phyloP scores from a whole-genome alignment of 306 rosid species.

The Vigna unguiculata region DNA sequence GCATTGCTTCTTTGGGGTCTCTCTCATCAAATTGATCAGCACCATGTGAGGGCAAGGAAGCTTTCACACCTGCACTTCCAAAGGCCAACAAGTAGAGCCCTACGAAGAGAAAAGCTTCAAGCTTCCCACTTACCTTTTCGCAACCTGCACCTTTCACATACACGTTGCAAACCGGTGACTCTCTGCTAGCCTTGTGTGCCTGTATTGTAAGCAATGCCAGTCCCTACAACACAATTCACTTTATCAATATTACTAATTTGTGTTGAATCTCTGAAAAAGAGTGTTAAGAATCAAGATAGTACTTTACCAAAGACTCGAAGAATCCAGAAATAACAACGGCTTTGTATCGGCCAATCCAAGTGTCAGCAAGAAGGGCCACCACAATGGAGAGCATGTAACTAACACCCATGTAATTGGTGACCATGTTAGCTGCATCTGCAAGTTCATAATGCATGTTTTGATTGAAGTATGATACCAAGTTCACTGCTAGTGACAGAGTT shows the following conservation, averaged over 20 bases:
- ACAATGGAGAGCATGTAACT: conserved; percentile 69
- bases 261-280: too few relatives aligned
- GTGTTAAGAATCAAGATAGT: too few relatives aligned
- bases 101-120: conserved; percentile 61
- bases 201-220: conserved; percentile 67
- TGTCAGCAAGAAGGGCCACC: conserved; percentile 75
- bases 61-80: conserved; percentile 74
- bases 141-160: conserved; percentile 50
- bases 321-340: conserved; percentile 57
- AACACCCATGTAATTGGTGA: conserved; percentile 75
- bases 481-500: conserved; percentile 76
- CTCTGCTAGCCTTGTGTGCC: conserved; percentile 61
- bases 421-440: conserved; percentile 78
- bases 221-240: conserved; percentile 56
- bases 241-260: too few relatives aligned
- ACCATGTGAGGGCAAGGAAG: conserved; percentile 88
- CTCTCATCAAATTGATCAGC: conserved; percentile 86
- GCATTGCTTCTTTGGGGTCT: conserved; percentile 74
- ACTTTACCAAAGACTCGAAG: conserved; percentile 66
- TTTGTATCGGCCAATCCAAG: conserved; percentile 73
- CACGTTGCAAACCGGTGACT: conserved; percentile 65
- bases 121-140: conserved; percentile 54
- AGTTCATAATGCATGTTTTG: conserved; percentile 67
- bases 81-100: conserved; percentile 67
- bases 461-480: conserved; percentile 73